Percentiles rank a stretch among this genome's conserved stretches.
Conservation (phyloP, 805 yeast genomes). For the Suhomyces sp. region DNA sequence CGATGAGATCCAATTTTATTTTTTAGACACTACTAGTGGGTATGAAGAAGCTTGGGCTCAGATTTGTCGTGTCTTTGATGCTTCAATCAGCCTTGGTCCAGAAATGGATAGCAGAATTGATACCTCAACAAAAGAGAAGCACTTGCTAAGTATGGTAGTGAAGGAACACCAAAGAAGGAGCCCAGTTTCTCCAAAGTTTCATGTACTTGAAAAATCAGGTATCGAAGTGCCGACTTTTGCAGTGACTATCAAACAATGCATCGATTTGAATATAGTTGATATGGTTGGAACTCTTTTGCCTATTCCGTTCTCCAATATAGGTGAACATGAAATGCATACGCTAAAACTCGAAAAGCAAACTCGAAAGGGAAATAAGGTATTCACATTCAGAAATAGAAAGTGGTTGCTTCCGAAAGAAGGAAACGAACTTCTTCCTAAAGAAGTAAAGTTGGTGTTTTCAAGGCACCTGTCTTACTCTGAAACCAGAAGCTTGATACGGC, state of each 20-base stretch:
- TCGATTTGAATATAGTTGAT: constrained; percentile 37
- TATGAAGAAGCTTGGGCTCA: constrained; percentile 55
- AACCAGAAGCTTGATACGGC: constrained; percentile 29
- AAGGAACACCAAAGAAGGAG: not conserved
- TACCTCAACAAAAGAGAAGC: too few relatives aligned
- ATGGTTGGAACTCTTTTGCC: constrained; percentile 31
- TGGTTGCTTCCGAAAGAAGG: constrained; percentile 32
- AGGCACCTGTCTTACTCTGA: constrained; percentile 50
- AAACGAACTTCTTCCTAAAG: constrained; percentile 32
- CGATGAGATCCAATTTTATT: constrained; percentile 38
- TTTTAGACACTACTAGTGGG: constrained; percentile 44
- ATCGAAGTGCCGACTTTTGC: constrained; percentile 5
- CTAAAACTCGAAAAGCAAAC: constrained; percentile 18
- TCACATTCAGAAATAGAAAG: constrained; percentile 18
- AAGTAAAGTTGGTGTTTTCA: constrained; percentile 40
- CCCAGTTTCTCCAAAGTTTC: constrained; percentile 1
- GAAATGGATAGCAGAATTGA: constrained; percentile 8
- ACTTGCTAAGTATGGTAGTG: not conserved
- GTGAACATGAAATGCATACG: constrained; percentile 11
- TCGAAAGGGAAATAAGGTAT: constrained; percentile 20
- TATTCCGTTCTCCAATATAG: constrained; percentile 15
- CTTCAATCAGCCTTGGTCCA: constrained; percentile 11
- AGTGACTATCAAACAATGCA: constrained; percentile 35
- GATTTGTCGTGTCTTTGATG: constrained; percentile 23
- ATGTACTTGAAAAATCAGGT: constrained; percentile 1